Evolutionary conservation across 78 protist genomes (phyloP).

Genomic region (Emiliania huxleyi): DNA sequence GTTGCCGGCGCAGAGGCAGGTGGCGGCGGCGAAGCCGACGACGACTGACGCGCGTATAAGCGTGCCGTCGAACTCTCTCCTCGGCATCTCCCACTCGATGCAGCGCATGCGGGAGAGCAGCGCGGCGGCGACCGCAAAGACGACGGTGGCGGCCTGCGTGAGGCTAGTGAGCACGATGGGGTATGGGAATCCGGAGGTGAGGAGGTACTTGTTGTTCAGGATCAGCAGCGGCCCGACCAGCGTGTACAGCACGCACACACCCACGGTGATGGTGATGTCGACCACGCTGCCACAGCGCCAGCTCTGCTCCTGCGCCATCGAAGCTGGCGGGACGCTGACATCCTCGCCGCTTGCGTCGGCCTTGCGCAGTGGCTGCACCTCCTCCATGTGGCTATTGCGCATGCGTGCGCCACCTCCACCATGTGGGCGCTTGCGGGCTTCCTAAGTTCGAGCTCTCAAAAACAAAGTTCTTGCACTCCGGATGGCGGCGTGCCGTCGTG

Average conservation of each 20-base stretch:
- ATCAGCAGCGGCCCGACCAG: neutral
- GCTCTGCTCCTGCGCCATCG: too few relatives aligned
- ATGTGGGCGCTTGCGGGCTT: too few relatives aligned
- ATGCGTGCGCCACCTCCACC: too few relatives aligned
- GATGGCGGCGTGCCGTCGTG: too few relatives aligned
- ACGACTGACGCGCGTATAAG: neutral
- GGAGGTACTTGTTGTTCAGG: neutral
- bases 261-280: neutral
- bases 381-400: too few relatives aligned
- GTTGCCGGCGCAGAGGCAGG: neutral
- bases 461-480: too few relatives aligned
- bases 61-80: too few relatives aligned
- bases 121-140: neutral
- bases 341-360: too few relatives aligned
- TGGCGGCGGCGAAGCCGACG: neutral
- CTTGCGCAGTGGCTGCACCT: too few relatives aligned
- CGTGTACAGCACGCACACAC: neutral
- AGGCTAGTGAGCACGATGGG: neutral
- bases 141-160: neutral
- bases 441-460: too few relatives aligned
- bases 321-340: too few relatives aligned
- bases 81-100: neutral
- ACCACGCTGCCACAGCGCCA: neutral
- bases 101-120: neutral
- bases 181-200: neutral